Conservation (phyloP, 257 asterid genomes). For the Linaria vulgaris region DNA sequence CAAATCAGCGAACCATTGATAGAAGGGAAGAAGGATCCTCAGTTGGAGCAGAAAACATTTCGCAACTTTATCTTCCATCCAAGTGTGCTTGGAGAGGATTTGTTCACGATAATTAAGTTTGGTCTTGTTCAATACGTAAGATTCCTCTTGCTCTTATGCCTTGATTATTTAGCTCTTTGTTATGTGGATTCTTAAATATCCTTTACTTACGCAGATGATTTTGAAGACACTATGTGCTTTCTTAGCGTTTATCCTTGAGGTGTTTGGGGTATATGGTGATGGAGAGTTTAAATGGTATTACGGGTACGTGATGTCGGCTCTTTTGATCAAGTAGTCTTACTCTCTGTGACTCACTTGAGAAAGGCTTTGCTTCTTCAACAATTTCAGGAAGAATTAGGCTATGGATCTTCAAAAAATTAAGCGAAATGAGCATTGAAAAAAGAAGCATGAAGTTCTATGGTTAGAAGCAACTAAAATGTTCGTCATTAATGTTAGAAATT, state of each 20-base stretch:
- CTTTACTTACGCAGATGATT: conserved; percentile 69
- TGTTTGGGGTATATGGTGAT: conserved; percentile 87
- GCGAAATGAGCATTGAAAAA: too few relatives aligned
- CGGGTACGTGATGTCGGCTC: conserved; percentile 50
- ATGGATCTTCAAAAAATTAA: too few relatives aligned
- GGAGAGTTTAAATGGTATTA: conserved; percentile 89
- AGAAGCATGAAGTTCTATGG: too few relatives aligned
- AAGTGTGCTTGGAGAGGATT: conserved; percentile 58
- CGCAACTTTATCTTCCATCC: conserved; percentile 65
- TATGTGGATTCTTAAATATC: conserved; percentile 12
- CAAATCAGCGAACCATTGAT: conserved; percentile 63
- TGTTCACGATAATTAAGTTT: conserved; percentile 70
- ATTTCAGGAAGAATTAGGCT: too few relatives aligned
- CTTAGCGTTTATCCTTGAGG: conserved; percentile 73
- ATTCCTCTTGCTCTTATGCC: conserved; percentile 15
- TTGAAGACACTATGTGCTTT: conserved; percentile 82
- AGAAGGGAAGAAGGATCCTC: conserved; percentile 39
- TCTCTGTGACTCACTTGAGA: too few relatives aligned
- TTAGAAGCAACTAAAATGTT: too few relatives aligned
- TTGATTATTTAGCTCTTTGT: background rate
- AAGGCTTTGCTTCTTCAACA: too few relatives aligned
- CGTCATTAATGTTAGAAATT: too few relatives aligned
- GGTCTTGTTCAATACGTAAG: conserved; percentile 92
- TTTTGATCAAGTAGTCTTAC: background rate
- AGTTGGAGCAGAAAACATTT: conserved; percentile 33